These are phyloP conservation scores for Emmonsiellopsis sp. DNA, from an alignment of 2,329 filamentous ascomycete species.

Conservation along the genomic window DNA sequence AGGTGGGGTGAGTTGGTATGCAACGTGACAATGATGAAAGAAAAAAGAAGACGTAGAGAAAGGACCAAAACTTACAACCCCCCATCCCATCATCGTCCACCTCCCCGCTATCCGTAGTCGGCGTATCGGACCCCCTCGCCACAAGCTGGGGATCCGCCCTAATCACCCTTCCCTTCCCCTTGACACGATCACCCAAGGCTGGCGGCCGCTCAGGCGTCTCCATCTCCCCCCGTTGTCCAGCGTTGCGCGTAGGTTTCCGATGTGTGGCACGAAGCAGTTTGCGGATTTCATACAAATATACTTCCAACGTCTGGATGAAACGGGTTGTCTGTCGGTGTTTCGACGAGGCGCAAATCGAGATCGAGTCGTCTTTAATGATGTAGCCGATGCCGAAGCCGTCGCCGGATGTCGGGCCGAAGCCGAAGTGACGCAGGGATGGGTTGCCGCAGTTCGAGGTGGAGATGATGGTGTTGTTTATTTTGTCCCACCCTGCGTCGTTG, in stretches of 20 bases:
- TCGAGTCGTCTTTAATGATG: conserved; percentile 91
- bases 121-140: conserved; percentile 46
- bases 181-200: conserved; percentile 39
- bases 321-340: conserved; percentile 91
- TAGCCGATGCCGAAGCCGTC: conserved; percentile 97
- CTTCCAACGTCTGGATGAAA: conserved; percentile 81
- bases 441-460: conserved; percentile 99
- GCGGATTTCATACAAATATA: conserved; percentile 82
- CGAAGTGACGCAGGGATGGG: conserved; percentile 86
- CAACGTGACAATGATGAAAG: neutral
- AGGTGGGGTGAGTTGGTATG: too few species aligned
- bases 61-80: conserved; percentile 64
- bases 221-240: conserved; percentile 48
- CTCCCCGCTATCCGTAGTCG: conserved; percentile 59
- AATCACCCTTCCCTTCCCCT: conserved; percentile 66
- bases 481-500: conserved; percentile 84
- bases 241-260: conserved; percentile 42
- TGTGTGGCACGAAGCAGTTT: conserved; percentile 68
- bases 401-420: conserved; percentile 87
- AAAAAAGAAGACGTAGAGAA: conserved; percentile 1
- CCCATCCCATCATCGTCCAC: conserved; percentile 82
- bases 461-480: conserved; percentile 85
- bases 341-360: conserved; percentile 84
- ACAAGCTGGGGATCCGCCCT: conserved; percentile 40
- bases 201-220: conserved; percentile 37